Evolutionary conservation across 2,329 filamentous ascomycete genomes (phyloP).

Genomic region (Fusarium incarnatum): DNA sequence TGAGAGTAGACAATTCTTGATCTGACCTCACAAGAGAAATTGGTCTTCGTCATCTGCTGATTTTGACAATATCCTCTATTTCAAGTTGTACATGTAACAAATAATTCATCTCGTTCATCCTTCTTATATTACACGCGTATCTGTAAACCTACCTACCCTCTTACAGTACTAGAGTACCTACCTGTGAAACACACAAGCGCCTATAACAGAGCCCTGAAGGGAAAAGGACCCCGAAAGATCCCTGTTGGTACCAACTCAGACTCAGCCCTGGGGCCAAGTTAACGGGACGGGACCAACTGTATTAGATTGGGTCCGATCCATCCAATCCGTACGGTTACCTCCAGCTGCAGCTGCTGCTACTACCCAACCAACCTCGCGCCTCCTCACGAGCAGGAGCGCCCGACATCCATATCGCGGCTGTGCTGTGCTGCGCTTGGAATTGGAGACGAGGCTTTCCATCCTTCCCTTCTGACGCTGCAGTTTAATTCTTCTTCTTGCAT

Average conservation of each 20-base stretch:
- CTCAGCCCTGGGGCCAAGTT: slow-evolving; percentile 40
- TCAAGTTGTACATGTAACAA: slow-evolving; percentile 1
- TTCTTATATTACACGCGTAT: not conserved
- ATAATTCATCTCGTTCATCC: slow-evolving; percentile 4
- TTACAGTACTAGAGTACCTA: not conserved
- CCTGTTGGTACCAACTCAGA: slow-evolving; percentile 32
- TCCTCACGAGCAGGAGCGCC: slow-evolving; percentile 18
- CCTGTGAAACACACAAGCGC: slow-evolving; percentile 30
- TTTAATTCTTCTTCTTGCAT: slow-evolving; percentile 20
- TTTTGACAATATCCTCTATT: not conserved
- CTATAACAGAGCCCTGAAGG: slow-evolving; percentile 7
- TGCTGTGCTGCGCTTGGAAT: slow-evolving; percentile 21
- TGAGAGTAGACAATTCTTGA: slow-evolving; percentile 20
- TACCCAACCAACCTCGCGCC: slow-evolving; percentile 42
- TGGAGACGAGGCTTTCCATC: slow-evolving; percentile 33
- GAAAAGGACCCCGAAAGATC: slow-evolving; percentile 31
- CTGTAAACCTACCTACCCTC: not conserved
- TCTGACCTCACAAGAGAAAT: slow-evolving; percentile 25
- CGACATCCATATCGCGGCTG: slow-evolving; percentile 38
- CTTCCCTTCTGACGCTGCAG: slow-evolving; percentile 4
- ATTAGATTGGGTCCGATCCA: not conserved
- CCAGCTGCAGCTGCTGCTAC: not conserved
- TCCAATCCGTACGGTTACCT: not conserved
- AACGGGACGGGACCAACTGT: slow-evolving; percentile 9
- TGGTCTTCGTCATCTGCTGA: slow-evolving; percentile 10